phyloP scores from a whole-genome alignment of 2,329 filamentous ascomycete species.

The Colletotrichum coccodes region DNA sequence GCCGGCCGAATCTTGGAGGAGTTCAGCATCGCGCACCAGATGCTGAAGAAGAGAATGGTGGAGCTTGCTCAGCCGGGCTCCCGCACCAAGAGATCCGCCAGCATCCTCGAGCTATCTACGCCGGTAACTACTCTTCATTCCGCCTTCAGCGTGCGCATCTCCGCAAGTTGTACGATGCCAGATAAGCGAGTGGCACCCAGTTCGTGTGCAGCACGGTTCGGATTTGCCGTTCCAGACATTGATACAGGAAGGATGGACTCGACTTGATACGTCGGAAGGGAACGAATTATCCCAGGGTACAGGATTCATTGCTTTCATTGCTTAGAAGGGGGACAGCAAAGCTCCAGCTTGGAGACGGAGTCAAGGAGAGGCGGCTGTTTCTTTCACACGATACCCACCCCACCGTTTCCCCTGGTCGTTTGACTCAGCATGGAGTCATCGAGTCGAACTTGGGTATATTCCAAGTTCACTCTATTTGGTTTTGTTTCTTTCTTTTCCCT shows the following conservation, averaged over 20 bases:
- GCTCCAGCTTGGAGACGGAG: conserved; percentile 23
- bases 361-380: conserved; percentile 31
- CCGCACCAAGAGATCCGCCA: conserved; percentile 46
- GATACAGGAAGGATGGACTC: not conserved
- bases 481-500: not conserved
- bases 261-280: not conserved
- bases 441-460: not conserved
- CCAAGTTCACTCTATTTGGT: conserved; percentile 5
- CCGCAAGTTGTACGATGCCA: conserved; percentile 56
- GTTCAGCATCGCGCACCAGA: conserved; percentile 73
- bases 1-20: conserved; percentile 72
- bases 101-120: conserved; percentile 79
- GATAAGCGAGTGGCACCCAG: conserved; percentile 7
- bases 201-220: not conserved
- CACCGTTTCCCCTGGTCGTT: not conserved
- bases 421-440: not conserved
- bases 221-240: not conserved
- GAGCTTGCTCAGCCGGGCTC: conserved; percentile 51
- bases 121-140: conserved; percentile 83
- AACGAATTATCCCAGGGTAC: not conserved
- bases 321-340: conserved; percentile 7
- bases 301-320: conserved; percentile 17
- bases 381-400: conserved; percentile 27
- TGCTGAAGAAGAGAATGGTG: conserved; percentile 67
- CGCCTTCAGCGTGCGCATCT: conserved; percentile 74